Base-by-base conservation (phyloP, 495 filamentous ascomycete genomes). In the Elaphomyces granulatus region DNA sequence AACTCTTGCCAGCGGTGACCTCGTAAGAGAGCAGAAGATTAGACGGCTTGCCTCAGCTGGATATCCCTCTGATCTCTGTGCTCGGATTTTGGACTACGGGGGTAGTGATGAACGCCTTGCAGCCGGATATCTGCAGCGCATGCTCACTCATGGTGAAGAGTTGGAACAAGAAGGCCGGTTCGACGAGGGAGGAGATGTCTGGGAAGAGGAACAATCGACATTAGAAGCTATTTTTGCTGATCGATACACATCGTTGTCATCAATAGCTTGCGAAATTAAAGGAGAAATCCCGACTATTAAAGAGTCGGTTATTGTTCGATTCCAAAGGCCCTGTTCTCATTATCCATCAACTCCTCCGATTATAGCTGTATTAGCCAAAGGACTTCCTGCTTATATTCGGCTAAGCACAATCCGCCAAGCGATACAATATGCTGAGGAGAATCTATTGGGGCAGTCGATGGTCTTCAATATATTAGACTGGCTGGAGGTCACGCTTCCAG, bases 401-500 rank as follows among this genome's bases (percentile, higher is more conserved):
- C 67, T 98, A 3, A 94, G 86, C 50, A 77, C 92, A 12, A 81
- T 88, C 52, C 80, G 85, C 45, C 80, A 80, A 57, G 74, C 75
- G 2, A 67, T 94, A 2, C 60, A 71, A 12, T 73, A 83, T 56
- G 78, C 87, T 1, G 58, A 68, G 36, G 66, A 74, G 20, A 72
- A 72, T 33, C 67, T 92, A 31, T 54, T 77, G 12, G 92, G 87
- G 18, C 80, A 87, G 45, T 78, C 81, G 36, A 90, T 92, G 78
- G 71, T 94, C 8, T 98, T 85, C 57, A 81, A 83, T 38, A 68
- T 94, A 19, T 61, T 88, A 12, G 85, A 93, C 57, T 98, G 87
- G 86, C 54, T 95, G 9, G 87, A 96, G 51, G 64, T 74, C 18
- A 74, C 87, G 38, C 71, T 94, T 34, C 72, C 76, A 28, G 48